phyloP scores from a whole-genome alignment of 768 basidiomycete species.

The Lactifluus pinguis region DNA sequence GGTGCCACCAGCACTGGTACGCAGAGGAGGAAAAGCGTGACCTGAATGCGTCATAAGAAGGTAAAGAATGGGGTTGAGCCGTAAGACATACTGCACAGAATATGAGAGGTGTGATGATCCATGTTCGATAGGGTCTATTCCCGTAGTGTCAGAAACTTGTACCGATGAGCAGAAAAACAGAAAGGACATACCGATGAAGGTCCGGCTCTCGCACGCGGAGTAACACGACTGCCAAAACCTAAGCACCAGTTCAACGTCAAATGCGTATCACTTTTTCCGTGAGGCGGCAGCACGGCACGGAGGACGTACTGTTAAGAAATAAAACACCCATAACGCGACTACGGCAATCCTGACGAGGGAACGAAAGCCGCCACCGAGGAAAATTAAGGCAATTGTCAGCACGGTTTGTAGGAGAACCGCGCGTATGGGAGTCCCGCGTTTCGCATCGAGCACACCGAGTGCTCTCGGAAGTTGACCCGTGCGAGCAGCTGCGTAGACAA shows the following conservation, averaged over 20 bases:
- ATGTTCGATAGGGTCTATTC: constrained; percentile 4
- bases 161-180: too few relatives aligned
- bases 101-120: constrained; percentile 5
- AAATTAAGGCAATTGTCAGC: not conserved
- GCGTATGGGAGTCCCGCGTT: not conserved
- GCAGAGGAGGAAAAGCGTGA: constrained; percentile 3
- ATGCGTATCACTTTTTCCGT: not conserved
- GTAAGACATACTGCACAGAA: not conserved
- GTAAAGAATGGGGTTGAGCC: too few relatives aligned
- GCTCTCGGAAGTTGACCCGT: not conserved
- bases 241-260: not conserved
- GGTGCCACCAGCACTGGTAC: not conserved
- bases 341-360: constrained; percentile 1
- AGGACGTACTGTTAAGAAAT: constrained; percentile 5
- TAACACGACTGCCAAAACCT: constrained; percentile 2
- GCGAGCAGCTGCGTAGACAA: constrained; percentile 3
- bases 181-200: not conserved
- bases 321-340: constrained; percentile 5
- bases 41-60: not conserved
- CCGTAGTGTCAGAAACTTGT: not conserved
- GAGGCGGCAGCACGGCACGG: not conserved
- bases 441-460: not conserved
- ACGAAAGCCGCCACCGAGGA: constrained; percentile 4
- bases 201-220: constrained; percentile 4
- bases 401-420: not conserved